Conservation (phyloP, 371 early-diverging fungal species). For the Chytridium lagenaria region DNA sequence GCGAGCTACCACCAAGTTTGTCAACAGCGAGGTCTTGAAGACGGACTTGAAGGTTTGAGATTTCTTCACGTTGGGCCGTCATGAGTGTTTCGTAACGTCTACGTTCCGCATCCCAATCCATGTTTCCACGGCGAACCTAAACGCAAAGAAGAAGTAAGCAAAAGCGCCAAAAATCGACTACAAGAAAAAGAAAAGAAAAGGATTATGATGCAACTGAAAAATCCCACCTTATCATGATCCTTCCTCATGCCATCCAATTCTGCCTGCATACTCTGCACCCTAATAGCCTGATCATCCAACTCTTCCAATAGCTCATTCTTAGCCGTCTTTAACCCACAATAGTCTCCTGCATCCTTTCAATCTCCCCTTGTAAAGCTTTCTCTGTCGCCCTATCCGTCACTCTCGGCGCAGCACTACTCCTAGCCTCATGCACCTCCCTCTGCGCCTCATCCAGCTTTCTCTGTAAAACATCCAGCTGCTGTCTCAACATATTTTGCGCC, state of each 20-base stretch:
- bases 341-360: slow-evolving; percentile 47
- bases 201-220: slow-evolving; percentile 9
- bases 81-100: slow-evolving; percentile 30
- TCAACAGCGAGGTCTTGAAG: slow-evolving; percentile 38
- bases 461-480: slow-evolving; percentile 38
- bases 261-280: slow-evolving; percentile 27
- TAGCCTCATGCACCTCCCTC: slow-evolving; percentile 39
- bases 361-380: slow-evolving; percentile 27
- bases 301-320: slow-evolving; percentile 49
- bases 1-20: slow-evolving; percentile 25
- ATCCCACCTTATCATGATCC: slow-evolving; percentile 37
- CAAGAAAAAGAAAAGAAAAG: not conserved
- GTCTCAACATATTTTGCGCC: slow-evolving; percentile 14
- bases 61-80: slow-evolving; percentile 27
- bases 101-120: slow-evolving; percentile 40
- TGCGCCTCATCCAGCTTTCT: slow-evolving; percentile 37
- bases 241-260: slow-evolving; percentile 30
- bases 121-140: not conserved
- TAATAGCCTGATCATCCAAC: slow-evolving; percentile 41
- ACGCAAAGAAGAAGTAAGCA: too few relatives aligned
- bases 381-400: slow-evolving; percentile 19
- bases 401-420: slow-evolving; percentile 26
- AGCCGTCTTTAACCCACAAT: slow-evolving; percentile 46
- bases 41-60: slow-evolving; percentile 27
- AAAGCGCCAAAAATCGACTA: too few relatives aligned